A percentile compares a stretch with the other conserved stretches of the same genome.
Evolutionary conservation across 768 basidiomycete genomes (phyloP).

Genomic region (Russula virescens): DNA sequence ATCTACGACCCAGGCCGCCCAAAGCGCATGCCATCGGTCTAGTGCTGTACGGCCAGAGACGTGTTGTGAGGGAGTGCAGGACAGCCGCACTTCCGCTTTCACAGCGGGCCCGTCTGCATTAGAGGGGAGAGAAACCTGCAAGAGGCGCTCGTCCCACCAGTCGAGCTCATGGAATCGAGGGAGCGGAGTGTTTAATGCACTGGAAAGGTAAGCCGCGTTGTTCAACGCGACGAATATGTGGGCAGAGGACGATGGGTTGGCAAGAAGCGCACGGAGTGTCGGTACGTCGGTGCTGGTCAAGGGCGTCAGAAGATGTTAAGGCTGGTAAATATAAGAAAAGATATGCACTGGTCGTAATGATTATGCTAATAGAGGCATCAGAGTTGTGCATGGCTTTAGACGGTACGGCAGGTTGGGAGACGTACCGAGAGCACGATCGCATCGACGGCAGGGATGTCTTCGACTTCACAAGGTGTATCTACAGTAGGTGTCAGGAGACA

Average conservation of each 20-base stretch:
- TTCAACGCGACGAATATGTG: slow-evolving; percentile 45
- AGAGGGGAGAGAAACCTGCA: slow-evolving; percentile 29
- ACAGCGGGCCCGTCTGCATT: background rate
- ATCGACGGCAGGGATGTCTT: slow-evolving; percentile 46
- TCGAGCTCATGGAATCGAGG: slow-evolving; percentile 40
- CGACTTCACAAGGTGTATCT: slow-evolving; percentile 36
- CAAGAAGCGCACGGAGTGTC: slow-evolving; percentile 31
- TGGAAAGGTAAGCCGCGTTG: slow-evolving; percentile 34
- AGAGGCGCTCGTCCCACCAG: slow-evolving; percentile 42
- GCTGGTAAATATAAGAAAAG: background rate
- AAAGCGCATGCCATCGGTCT: slow-evolving; percentile 54
- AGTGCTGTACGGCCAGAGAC: slow-evolving; percentile 44
- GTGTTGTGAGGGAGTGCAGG: slow-evolving; percentile 63
- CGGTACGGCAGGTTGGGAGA: background rate
- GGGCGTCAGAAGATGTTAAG: background rate
- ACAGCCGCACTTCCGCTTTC: slow-evolving; percentile 38
- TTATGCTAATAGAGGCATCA: slow-evolving; percentile 29
- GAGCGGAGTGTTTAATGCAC: slow-evolving; percentile 29
- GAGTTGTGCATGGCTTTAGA: background rate
- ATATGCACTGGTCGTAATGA: slow-evolving; percentile 35
- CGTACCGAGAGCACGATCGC: slow-evolving; percentile 45
- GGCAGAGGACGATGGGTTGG: slow-evolving; percentile 25
- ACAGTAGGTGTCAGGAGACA: background rate
- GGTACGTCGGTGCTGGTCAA: slow-evolving; percentile 31
- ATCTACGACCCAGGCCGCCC: slow-evolving; percentile 62